A percentile compares a stretch with the other conserved stretches of the same genome.
phyloP scores from a whole-genome alignment of 2,329 filamentous ascomycete genomes.

The Penicillium sp. region DNA sequence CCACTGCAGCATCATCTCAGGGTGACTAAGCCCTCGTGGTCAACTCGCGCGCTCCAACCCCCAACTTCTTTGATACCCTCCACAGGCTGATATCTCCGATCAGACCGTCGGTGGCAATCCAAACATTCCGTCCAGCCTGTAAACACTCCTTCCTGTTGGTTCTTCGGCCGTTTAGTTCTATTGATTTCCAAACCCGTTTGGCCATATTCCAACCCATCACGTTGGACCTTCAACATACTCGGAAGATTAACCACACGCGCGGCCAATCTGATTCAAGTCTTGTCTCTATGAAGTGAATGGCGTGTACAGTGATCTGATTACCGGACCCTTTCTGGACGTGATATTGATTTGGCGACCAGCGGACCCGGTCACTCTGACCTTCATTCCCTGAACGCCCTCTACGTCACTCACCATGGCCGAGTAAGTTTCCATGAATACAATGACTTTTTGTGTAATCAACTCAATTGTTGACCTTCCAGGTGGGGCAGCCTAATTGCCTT shows the following conservation, averaged over 20 bases:
- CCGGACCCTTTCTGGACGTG: constrained; percentile 16
- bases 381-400: constrained; percentile 23
- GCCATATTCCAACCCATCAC: constrained; percentile 11
- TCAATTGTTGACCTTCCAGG: constrained; percentile 17
- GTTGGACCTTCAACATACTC: constrained; percentile 3
- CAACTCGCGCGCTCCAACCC: background rate
- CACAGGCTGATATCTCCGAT: constrained; percentile 10
- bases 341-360: constrained; percentile 7
- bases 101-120: constrained; percentile 9
- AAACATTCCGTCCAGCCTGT: constrained; percentile 10
- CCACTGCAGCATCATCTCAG: background rate
- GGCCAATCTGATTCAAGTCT: constrained; percentile 16
- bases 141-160: constrained; percentile 19
- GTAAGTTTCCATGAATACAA: constrained; percentile 29
- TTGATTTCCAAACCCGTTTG: background rate
- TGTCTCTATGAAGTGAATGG: constrained; percentile 21
- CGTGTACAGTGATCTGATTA: constrained; percentile 15
- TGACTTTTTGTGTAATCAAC: background rate
- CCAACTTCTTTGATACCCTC: background rate
- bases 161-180: background rate
- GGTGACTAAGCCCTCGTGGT: constrained; percentile 9
- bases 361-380: constrained; percentile 4
- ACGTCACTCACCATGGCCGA: constrained; percentile 40
- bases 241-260: constrained; percentile 24
- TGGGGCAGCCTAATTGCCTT: constrained; percentile 39